phyloP scores from a whole-genome alignment of 2,329 filamentous ascomycete genomes.

The Fusarium pseudocircinatum region DNA sequence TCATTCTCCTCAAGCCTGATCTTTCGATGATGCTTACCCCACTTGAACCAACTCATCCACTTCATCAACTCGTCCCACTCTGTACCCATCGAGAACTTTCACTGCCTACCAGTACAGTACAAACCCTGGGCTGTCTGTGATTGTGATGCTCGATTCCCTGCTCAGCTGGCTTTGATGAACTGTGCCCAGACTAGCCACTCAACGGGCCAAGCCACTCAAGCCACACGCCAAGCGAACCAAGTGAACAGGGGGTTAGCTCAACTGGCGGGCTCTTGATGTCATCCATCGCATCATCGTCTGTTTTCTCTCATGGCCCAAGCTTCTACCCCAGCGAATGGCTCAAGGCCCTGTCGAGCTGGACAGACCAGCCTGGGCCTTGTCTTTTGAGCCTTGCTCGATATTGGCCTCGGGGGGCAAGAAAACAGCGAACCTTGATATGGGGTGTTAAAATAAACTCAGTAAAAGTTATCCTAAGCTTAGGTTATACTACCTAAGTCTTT shows the following conservation, averaged over 20 bases:
- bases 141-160: conserved; percentile 26
- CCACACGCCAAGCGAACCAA: conserved; percentile 34
- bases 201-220: conserved; percentile 31
- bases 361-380: conserved; percentile 1
- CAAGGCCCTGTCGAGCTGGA: conserved; percentile 35
- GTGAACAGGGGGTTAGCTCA: conserved; percentile 24
- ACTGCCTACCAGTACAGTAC: neutral
- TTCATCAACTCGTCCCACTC: conserved; percentile 15
- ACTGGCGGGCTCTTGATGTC: conserved; percentile 38
- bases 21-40: conserved; percentile 1
- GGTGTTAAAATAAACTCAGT: too few species aligned
- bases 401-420: too few species aligned
- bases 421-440: too few species aligned
- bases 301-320: conserved; percentile 12
- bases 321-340: neutral
- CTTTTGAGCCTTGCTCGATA: neutral
- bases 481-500: too few species aligned
- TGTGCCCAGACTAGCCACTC: conserved; percentile 27
- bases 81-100: conserved; percentile 9
- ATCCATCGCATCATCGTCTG: conserved; percentile 37
- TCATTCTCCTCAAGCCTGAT: conserved; percentile 7
- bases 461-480: too few species aligned
- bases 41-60: conserved; percentile 17
- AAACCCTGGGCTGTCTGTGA: neutral
- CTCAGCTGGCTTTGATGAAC: conserved; percentile 38